These are phyloP conservation scores for Neopestalotiopsis sp. DNA, from an alignment of 2,329 filamentous ascomycete species.

Conservation along the genomic window DNA sequence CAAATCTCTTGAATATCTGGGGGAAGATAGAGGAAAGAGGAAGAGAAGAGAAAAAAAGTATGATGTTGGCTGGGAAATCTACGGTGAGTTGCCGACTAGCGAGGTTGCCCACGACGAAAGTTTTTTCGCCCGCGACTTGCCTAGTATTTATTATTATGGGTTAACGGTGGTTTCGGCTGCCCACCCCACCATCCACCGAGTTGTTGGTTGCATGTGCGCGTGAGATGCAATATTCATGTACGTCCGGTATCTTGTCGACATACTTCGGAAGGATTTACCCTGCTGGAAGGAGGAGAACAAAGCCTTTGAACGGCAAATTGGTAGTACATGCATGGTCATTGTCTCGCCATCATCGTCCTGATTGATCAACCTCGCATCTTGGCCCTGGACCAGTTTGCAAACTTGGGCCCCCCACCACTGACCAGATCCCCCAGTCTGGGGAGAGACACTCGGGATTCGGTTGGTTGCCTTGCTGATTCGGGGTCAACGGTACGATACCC, in stretches of 20 bases:
- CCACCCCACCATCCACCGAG: neutral
- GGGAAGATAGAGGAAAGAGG: neutral
- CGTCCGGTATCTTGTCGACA: too few relatives aligned
- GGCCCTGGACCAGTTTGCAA: neutral
- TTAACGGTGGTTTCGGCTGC: neutral
- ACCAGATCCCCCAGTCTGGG: neutral
- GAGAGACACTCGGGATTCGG: neutral
- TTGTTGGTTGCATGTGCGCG: neutral
- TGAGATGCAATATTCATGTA: neutral
- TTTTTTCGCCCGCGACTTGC: neutral
- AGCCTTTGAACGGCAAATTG: neutral
- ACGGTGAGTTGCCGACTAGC: neutral
- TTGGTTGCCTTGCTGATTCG: too few relatives aligned
- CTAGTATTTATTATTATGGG: neutral
- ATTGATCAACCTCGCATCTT: neutral
- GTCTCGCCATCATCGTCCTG: neutral
- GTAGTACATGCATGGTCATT: slow-evolving; percentile 2
- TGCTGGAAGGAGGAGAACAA: neutral
- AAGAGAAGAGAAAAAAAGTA: neutral
- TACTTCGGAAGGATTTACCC: too few relatives aligned
- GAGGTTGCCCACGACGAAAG: neutral
- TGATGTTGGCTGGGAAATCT: neutral
- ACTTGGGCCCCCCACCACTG: too few relatives aligned
- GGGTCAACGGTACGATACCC: too few relatives aligned
- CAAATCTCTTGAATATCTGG: neutral